Conservation (phyloP, 2,329 filamentous ascomycete genomes). For the Apiospora saccharicola region DNA sequence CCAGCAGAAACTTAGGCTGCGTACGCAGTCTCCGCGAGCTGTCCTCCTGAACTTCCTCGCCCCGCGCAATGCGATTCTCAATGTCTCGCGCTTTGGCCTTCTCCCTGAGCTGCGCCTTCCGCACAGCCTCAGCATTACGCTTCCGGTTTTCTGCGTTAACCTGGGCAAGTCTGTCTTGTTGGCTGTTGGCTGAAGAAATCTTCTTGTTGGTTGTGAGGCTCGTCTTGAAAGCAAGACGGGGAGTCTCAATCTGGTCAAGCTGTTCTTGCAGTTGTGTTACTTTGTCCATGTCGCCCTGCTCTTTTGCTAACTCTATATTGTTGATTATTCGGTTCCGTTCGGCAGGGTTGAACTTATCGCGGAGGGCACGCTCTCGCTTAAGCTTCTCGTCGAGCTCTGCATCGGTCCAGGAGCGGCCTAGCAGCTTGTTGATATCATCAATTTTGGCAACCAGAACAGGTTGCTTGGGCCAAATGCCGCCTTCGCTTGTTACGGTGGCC, state of each 20-base stretch:
- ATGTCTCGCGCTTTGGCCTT: conserved; percentile 68
- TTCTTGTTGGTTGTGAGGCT: conserved; percentile 64
- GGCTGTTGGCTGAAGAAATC: conserved; percentile 57
- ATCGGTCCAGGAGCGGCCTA: conserved; percentile 83
- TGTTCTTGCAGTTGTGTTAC: conserved; percentile 63
- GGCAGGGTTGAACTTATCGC: conserved; percentile 69
- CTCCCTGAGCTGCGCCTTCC: conserved; percentile 87
- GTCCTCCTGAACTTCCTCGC: conserved; percentile 66
- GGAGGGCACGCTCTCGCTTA: conserved; percentile 71
- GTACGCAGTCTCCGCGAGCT: conserved; percentile 68
- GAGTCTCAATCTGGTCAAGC: conserved; percentile 68
- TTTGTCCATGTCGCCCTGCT: conserved; percentile 66
- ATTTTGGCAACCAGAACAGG: conserved; percentile 74
- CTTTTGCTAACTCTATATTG: conserved; percentile 71
- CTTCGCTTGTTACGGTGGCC: conserved; percentile 75
- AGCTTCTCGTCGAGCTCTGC: conserved; percentile 83
- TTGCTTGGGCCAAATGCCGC: conserved; percentile 77
- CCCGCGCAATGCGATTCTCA: conserved; percentile 67
- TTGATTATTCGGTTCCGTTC: conserved; percentile 73
- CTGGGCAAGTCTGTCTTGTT: conserved; percentile 83
- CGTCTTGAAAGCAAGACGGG: conserved; percentile 78
- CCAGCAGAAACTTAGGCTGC: conserved; percentile 57
- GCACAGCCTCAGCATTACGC: conserved; percentile 87
- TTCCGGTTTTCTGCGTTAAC: conserved; percentile 87
- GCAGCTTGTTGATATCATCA: conserved; percentile 79